These are phyloP conservation scores for Carex pumila DNA, from an alignment of 176 grass and related monocot genomes.

Conservation along the genomic window DNA sequence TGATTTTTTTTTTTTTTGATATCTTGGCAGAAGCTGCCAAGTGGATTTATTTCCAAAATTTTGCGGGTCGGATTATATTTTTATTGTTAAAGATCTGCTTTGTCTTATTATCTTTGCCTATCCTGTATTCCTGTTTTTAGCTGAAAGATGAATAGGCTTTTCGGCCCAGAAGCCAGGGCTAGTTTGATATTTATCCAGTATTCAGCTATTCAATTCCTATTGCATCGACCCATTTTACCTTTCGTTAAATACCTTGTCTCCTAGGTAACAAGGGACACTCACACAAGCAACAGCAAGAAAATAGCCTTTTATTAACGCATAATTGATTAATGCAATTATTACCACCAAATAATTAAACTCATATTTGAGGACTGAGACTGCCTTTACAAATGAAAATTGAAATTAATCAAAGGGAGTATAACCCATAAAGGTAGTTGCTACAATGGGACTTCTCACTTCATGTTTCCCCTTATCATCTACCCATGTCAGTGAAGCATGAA, in stretches of 20 bases:
- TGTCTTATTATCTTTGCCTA: not conserved
- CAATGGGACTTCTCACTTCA: slow-evolving; percentile 66
- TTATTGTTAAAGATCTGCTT: not conserved
- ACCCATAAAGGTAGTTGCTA: slow-evolving; percentile 39
- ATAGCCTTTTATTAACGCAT: not conserved
- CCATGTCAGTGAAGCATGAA: slow-evolving; percentile 72
- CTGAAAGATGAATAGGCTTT: no score
- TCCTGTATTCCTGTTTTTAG: no score
- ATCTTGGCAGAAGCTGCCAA: no score
- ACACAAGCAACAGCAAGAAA: not conserved
- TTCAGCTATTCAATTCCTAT: not conserved
- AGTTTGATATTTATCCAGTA: not conserved
- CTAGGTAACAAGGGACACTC: not conserved
- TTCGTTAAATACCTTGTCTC: not conserved
- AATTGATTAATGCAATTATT: not conserved
- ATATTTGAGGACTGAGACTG: not conserved
- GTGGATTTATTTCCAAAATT: no score
- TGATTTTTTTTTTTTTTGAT: no score
- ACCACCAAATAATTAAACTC: not conserved
- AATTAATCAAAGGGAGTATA: not conserved
- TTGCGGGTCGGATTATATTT: not conserved
- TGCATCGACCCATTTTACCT: not conserved
- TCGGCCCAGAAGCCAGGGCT: not conserved
- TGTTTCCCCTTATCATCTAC: slow-evolving; percentile 59
- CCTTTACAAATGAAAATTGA: not conserved